phyloP scores from a whole-genome alignment of 2,329 filamentous ascomycete species.

The Penicillium sp. region DNA sequence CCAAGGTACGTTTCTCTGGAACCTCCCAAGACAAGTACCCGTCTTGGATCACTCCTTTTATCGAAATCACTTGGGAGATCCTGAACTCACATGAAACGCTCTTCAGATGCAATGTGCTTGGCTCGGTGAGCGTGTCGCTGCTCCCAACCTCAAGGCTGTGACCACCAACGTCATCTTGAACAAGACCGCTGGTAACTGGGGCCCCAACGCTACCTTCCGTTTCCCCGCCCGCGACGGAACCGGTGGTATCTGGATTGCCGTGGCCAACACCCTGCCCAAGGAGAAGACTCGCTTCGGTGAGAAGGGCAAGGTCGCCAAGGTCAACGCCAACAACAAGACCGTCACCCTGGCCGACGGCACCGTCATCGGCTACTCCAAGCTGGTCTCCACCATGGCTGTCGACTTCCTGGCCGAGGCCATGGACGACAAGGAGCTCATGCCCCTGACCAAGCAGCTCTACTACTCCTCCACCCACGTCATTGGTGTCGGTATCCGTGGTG shows the following conservation, averaged over 20 bases:
- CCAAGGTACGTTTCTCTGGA: conserved; percentile 61
- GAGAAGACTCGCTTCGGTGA: conserved; percentile 89
- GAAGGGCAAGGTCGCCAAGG: conserved; percentile 74
- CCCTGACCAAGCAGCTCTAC: conserved; percentile 82
- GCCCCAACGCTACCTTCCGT: conserved; percentile 95
- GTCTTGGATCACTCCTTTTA: not conserved
- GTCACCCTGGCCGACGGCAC: conserved; percentile 79
- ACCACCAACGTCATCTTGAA: conserved; percentile 91
- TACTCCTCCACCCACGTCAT: conserved; percentile 98
- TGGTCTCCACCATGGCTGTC: conserved; percentile 93
- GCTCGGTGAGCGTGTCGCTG: conserved; percentile 97
- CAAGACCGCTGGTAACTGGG: conserved; percentile 96
- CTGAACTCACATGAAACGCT: not conserved
- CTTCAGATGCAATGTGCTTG: conserved; percentile 93
- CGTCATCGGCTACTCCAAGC: conserved; percentile 82
- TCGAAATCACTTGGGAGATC: not conserved
- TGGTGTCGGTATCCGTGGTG: conserved; percentile 87
- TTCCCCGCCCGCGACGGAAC: conserved; percentile 95
- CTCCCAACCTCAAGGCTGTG: conserved; percentile 88
- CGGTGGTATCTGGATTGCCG: conserved; percentile 97
- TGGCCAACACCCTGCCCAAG: conserved; percentile 85
- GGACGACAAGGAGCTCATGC: conserved; percentile 76
- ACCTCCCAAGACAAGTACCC: too few species aligned
- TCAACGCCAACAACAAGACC: conserved; percentile 78
- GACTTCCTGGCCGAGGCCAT: conserved; percentile 83